Evolutionary conservation across 2,329 filamentous ascomycete genomes (phyloP).

Genomic region (Paradendryphiella salina): DNA sequence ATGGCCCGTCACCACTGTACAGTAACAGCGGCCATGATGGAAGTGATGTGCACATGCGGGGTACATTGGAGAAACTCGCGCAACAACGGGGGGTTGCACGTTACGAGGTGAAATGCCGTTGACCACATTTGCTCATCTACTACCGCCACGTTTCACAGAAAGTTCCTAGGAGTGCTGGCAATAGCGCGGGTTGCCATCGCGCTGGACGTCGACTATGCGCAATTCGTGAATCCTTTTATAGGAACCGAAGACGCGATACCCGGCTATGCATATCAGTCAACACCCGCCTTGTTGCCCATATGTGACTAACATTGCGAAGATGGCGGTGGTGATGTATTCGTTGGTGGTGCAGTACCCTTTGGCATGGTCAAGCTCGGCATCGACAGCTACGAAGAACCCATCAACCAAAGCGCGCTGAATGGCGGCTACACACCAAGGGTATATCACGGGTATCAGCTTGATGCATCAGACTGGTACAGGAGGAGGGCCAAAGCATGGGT

Average conservation of each 20-base stretch:
- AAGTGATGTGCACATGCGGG: slow-evolving; percentile 16
- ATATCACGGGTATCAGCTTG: slow-evolving; percentile 47
- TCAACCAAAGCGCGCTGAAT: slow-evolving; percentile 46
- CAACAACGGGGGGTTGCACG: not conserved
- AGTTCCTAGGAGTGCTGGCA: not conserved
- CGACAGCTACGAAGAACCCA: slow-evolving; percentile 45
- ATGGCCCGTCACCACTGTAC: no score
- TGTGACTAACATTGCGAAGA: slow-evolving; percentile 21
- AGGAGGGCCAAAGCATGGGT: slow-evolving; percentile 48
- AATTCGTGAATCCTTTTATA: slow-evolving; percentile 53
- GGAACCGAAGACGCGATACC: slow-evolving; percentile 53
- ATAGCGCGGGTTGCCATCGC: slow-evolving; percentile 2
- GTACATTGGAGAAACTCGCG: slow-evolving; percentile 8
- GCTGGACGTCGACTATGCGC: slow-evolving; percentile 36
- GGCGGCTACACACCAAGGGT: slow-evolving; percentile 49
- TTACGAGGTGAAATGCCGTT: not conserved
- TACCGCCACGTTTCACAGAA: not conserved
- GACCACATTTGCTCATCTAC: not conserved
- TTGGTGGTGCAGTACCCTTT: slow-evolving; percentile 46
- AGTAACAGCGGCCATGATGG: not conserved
- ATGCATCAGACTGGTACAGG: slow-evolving; percentile 47
- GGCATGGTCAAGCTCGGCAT: slow-evolving; percentile 49
- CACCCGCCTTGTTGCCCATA: not conserved
- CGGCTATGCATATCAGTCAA: slow-evolving; percentile 41
- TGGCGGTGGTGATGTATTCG: slow-evolving; percentile 48